phyloP scores from a whole-genome alignment of 2,329 filamentous ascomycete species.

The Pseudogymnoascus sp. region DNA sequence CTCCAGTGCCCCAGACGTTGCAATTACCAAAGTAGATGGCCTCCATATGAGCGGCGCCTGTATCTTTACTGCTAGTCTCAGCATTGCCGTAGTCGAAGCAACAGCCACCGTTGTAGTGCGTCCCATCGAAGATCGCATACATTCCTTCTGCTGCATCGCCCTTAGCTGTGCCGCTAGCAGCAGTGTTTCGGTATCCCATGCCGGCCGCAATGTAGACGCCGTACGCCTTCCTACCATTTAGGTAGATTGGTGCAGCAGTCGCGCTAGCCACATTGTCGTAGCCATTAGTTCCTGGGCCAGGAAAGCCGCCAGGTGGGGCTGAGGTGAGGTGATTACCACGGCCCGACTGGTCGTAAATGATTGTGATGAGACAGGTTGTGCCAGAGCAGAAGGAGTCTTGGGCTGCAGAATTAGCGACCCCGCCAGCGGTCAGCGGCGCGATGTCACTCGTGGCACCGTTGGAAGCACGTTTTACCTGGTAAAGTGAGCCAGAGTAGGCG shows the following conservation, averaged over 20 bases:
- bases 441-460: constrained; percentile 33
- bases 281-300: constrained; percentile 47
- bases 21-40: constrained; percentile 56
- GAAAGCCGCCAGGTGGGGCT: constrained; percentile 50
- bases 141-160: constrained; percentile 51
- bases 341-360: constrained; percentile 61
- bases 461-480: constrained; percentile 52
- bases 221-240: constrained; percentile 55
- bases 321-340: constrained; percentile 54
- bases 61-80: constrained; percentile 43
- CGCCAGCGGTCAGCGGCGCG: constrained; percentile 45
- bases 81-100: constrained; percentile 54
- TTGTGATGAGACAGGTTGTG: constrained; percentile 55
- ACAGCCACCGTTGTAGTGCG: constrained; percentile 50
- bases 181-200: constrained; percentile 56
- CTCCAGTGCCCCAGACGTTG: constrained; percentile 47
- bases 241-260: constrained; percentile 51
- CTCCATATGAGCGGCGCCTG: constrained; percentile 61
- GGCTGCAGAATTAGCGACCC: constrained; percentile 51
- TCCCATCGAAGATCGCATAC: constrained; percentile 53
- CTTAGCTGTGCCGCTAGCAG: constrained; percentile 42
- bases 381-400: constrained; percentile 54
- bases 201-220: constrained; percentile 55
- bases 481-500: constrained; percentile 45
- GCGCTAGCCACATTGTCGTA: constrained; percentile 55